Base-by-base conservation (phyloP, 2,329 filamentous ascomycete genomes). In the Atkinsonella hypoxylon region DNA sequence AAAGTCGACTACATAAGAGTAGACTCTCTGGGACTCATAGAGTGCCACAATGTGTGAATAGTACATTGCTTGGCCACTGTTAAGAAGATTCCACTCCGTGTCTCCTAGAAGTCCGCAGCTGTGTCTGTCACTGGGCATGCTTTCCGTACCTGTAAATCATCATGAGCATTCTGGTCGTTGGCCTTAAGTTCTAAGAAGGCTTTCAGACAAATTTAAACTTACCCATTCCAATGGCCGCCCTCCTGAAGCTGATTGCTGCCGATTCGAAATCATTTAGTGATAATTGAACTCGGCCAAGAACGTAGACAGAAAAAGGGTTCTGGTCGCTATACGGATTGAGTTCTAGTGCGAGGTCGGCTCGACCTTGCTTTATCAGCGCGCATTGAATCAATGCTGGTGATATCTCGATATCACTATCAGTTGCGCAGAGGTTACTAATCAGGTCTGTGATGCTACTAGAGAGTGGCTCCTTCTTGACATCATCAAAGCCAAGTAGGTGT, bases 1-100 rank as follows among this genome's bases (percentile, higher is more conserved):
- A 70, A 95, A 96, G 57, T 95, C 87, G 6, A 89, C 79, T 40
- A 94, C 87, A 60, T 85, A 87, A 1, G 87, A 85, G 64, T 87
- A 87, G 0, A 84, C 82, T 57, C 83, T 85, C 42, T 81, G 78
- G 58, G 79, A 79, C 63, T 96, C 90, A 61, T 87, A 97, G 1
- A 98, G 75, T 18, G 81, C 76, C 12, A 90, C 78, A 47, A 97
- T 79, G 64, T 98, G 93, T 41, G 84, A 81, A 65, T 94, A 94
- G 68, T 96, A 98, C 55, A 79, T 82, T 5, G 88, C 78, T 40
- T 90, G 75, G 1, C 91, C 93, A 51, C 80, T 79, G 61, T 89
- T 78, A 22, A 85, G 66, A 6, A 80, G 67, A 34, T 76, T 78
- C 74, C 83, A 84, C 57, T 95, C 88, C 2, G 83, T 81, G 22